Evolutionary conservation across 2,329 filamentous ascomycete genomes (phyloP), one percentile per base, ranked within the genome.

Genomic region (Pyrenophora graminea): DNA sequence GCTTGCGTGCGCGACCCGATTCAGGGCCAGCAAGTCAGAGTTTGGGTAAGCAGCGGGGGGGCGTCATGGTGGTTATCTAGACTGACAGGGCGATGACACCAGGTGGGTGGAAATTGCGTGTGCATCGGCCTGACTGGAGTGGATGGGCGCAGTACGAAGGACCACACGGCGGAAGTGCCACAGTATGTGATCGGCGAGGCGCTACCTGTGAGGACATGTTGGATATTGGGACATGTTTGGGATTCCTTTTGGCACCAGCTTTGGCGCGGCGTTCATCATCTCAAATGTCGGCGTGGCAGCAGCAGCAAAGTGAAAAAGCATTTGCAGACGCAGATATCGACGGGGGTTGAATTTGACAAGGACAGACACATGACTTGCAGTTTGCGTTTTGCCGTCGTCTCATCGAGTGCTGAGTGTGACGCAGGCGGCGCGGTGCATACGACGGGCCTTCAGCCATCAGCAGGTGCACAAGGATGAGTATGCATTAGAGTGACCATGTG

Each of bases 391-490:
- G 48, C 38, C 39, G 27, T 17, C 44, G 48, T 51, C 44, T 51
- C 48, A 47, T 39, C 18, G 45, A 41, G 50, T 45, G 50, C 39
- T 37, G 44, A 18, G 45, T 50, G 50, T 45, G 50, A 48, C 40
- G 40, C 45, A 41, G 50, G 46, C 45, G 25, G 51, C 31, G 23
- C 41, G 41, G 46, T 49, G 50, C 51, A 50, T 40, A 17, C 32
- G 39, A 19, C 33, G 25, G 30, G 27, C 34, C 10, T 10, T 25
- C 37, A 42, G 47, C 27, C 27, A 30, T 7, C 27, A 30, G 9
- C 27, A 30, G 27, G 3, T 30, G 33, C 33, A 27, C 33, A 33
- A 27, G 33, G 42, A 33, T 45, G 4, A 9, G 27, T 9, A 30
- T 30, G 27, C 27, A 30, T 9, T 9, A 34, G 23, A 38, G 33